Base-by-base conservation (phyloP, 805 yeast species). In the Maudiozyma barnettii region DNA sequence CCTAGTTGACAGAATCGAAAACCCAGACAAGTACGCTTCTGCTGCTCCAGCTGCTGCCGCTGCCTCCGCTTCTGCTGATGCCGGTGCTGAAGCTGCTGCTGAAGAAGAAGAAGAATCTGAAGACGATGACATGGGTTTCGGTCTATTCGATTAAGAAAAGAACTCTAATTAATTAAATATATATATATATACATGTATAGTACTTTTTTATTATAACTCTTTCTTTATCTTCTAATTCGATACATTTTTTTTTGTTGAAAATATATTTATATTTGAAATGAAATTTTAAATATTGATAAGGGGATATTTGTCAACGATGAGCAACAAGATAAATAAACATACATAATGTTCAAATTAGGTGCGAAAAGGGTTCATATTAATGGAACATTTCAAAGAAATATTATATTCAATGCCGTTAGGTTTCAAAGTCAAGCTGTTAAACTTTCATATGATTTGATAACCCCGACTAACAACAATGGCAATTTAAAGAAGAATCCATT, bases 1-100 rank as follows among this genome's bases (percentile, higher is more conserved):
- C 62, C 83, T 93, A 79, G 88, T 88, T 85, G 99, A 93, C 85
- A 87, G 98, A 79, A 79, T 93, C 68, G 98, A 96, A 74, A 91
- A 93, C 95, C 99, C 99, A 74, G 98, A 93, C 59, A 96, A 96
- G 74, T 93, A 91, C 77, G 99, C 98, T 71, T 84, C 98, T 68
- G 95, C 96, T 76, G 97, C 97, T 67, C 96, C 98, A 66, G 96
- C 76, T 71, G 96, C 96, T 66, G 84, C 84, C 69, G 87, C 95
- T 64, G 79, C 86, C 65, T 63, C 77, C 54, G 64, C 78, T 55
- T 65, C 74, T 56, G 75, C 77, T 55, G 84, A 78, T 53, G 84
- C 75, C 51, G 87, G 77, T 56, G 89, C 76, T 51, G 87, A 81
- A 56, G 85, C 77, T 46, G 90, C 74, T 51, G 95, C 74, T 64